These are phyloP conservation scores for Citrus hindsii DNA, from an alignment of 345 rosid species.

Conservation along the genomic window DNA sequence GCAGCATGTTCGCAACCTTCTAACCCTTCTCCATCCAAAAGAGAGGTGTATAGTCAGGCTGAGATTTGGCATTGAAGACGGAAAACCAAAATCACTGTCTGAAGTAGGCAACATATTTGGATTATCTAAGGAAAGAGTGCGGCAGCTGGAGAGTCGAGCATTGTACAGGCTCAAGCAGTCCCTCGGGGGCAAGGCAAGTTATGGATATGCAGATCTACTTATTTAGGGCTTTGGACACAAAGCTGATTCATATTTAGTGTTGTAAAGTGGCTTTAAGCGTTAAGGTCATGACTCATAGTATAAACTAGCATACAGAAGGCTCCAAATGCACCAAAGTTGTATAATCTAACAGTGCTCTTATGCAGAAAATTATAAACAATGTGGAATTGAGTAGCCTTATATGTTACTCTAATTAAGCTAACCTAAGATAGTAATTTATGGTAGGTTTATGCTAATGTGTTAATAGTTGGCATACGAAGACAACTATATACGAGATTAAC, in stretches of 20 bases:
- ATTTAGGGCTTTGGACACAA: slow-evolving; percentile 25
- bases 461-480: too few relatives aligned
- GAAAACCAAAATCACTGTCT: slow-evolving; percentile 52
- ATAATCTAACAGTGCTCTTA: background rate
- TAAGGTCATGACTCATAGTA: background rate
- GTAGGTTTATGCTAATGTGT: too few relatives aligned
- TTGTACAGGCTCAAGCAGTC: slow-evolving; percentile 67
- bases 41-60: slow-evolving; percentile 78
- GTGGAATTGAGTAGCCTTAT: background rate
- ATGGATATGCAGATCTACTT: slow-evolving; percentile 60
- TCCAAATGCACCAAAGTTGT: background rate
- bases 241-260: background rate
- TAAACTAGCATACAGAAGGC: background rate
- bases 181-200: slow-evolving; percentile 50
- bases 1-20: slow-evolving; percentile 57
- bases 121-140: slow-evolving; percentile 67
- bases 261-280: background rate
- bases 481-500: too few relatives aligned
- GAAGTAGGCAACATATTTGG: slow-evolving; percentile 65
- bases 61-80: slow-evolving; percentile 71
- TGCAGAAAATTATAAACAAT: background rate
- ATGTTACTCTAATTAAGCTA: background rate
- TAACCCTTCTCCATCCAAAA: slow-evolving; percentile 49
- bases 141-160: slow-evolving; percentile 79
- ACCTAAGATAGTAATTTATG: background rate